Evolutionary conservation across 1,284 basidiomycete genomes (phyloP).

Genomic region (Cryptococcus depauperatus): DNA sequence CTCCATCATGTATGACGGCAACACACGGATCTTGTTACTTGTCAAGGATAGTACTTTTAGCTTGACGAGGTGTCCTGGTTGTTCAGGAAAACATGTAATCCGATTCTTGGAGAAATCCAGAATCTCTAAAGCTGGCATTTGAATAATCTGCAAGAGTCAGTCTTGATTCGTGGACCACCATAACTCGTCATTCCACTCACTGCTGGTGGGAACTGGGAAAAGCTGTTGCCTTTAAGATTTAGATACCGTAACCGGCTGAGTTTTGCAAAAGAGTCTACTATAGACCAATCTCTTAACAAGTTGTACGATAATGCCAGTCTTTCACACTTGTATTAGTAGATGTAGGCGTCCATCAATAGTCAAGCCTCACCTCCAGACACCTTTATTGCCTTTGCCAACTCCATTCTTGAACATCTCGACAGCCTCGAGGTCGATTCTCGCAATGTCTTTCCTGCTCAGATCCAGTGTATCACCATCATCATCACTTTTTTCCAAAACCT

Average conservation of each 20-base stretch:
- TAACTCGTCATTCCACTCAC: too few species aligned
- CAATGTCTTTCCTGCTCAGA: conserved; percentile 65
- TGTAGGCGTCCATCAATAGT: not conserved
- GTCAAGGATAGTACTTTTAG: conserved; percentile 85
- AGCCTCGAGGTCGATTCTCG: conserved; percentile 63
- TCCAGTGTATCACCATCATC: conserved; percentile 75
- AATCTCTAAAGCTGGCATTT: conserved; percentile 82
- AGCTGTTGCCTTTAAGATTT: conserved; percentile 81
- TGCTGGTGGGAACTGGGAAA: conserved; percentile 75
- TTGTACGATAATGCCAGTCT: conserved; percentile 87
- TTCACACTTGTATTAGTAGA: not conserved
- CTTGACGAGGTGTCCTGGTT: conserved; percentile 69
- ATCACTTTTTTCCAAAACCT: conserved; percentile 59
- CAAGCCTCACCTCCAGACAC: conserved; percentile 59
- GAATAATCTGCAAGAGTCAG: conserved; percentile 56
- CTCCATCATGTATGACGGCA: conserved; percentile 70
- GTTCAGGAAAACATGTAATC: conserved; percentile 67
- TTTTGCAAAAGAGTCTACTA: conserved; percentile 71
- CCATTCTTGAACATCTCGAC: conserved; percentile 59
- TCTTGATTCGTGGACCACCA: not conserved
- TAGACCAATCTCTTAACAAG: conserved; percentile 55
- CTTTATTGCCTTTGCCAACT: conserved; percentile 51
- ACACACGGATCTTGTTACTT: conserved; percentile 68
- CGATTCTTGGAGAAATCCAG: conserved; percentile 91
- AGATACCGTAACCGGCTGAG: conserved; percentile 78